Percentiles rank a stretch among this genome's conserved stretches.
These are phyloP conservation scores for Hyphopichia khmerensis DNA, from an alignment of 1,139 yeast genomes.

Conservation along the genomic window DNA sequence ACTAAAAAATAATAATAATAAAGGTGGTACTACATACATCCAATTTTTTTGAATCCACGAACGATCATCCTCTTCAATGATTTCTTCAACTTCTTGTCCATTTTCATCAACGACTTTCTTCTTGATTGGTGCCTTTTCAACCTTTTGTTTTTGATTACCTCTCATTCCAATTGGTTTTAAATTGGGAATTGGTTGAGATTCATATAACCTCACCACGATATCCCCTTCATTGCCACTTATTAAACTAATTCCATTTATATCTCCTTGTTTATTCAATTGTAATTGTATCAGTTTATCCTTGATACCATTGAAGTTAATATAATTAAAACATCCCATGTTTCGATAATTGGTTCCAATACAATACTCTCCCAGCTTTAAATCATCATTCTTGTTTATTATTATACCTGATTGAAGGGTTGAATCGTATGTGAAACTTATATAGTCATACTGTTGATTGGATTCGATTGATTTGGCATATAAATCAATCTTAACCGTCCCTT, in stretches of 20 bases:
- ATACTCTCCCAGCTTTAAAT: background rate
- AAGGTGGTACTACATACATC: constrained; percentile 49
- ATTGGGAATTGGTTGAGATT: constrained; percentile 3
- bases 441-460: background rate
- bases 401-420: background rate
- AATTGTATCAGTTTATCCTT: background rate
- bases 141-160: background rate
- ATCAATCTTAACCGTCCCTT: background rate
- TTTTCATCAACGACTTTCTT: background rate
- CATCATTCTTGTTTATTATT: background rate
- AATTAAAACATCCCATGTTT: background rate
- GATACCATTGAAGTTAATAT: background rate
- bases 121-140: background rate
- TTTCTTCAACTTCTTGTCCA: constrained; percentile 2
- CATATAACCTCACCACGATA: background rate
- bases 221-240: background rate
- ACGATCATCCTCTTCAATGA: constrained; percentile 32
- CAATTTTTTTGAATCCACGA: constrained; percentile 56
- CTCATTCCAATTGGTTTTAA: background rate
- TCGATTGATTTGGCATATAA: background rate
- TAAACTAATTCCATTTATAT: background rate
- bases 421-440: background rate
- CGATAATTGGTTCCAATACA: constrained; percentile 1
- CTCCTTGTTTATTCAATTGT: constrained; percentile 1
- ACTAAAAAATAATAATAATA: constrained; percentile 27